Conservation (phyloP, 179 eudicot genomes). For the Beta corolliflora region DNA sequence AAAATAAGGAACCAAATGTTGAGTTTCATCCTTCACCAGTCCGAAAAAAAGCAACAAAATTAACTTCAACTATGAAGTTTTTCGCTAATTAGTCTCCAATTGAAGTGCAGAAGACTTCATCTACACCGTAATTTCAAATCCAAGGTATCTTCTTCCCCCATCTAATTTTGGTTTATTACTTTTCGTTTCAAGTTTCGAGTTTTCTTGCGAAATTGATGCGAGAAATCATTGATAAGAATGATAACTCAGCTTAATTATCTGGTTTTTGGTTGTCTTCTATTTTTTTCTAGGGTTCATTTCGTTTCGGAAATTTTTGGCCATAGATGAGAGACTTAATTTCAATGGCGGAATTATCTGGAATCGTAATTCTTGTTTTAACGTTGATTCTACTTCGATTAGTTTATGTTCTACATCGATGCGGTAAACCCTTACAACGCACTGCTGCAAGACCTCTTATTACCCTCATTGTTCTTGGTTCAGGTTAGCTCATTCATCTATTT, state of each 20-base stretch:
- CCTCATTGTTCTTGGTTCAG: constrained; percentile 91
- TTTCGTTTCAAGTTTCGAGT: background rate
- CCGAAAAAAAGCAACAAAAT: no score
- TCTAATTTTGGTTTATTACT: background rate
- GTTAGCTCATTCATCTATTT: constrained; percentile 30
- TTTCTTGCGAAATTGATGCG: background rate
- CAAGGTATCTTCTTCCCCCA: background rate
- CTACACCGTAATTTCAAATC: no score
- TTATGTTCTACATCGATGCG: constrained; percentile 51
- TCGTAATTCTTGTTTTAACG: constrained; percentile 35
- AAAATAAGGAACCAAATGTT: no score
- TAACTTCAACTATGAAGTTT: no score
- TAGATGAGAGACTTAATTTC: constrained; percentile 18
- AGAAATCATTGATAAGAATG: background rate
- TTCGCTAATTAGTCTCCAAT: no score
- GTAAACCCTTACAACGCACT: constrained; percentile 46
- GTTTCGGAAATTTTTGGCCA: constrained; percentile 3
- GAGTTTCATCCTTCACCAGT: no score
- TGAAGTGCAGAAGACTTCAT: no score
- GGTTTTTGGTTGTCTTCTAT: background rate
- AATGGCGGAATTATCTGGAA: constrained; percentile 25
- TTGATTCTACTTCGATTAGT: constrained; percentile 50
- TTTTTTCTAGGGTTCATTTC: background rate
- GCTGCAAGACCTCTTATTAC: constrained; percentile 55
- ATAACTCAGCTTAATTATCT: constrained; percentile 7